A percentile compares a stretch with the other conserved stretches of the same genome.
phyloP scores from a whole-genome alignment of 169 alveolate species.

The Fabrea salina region DNA sequence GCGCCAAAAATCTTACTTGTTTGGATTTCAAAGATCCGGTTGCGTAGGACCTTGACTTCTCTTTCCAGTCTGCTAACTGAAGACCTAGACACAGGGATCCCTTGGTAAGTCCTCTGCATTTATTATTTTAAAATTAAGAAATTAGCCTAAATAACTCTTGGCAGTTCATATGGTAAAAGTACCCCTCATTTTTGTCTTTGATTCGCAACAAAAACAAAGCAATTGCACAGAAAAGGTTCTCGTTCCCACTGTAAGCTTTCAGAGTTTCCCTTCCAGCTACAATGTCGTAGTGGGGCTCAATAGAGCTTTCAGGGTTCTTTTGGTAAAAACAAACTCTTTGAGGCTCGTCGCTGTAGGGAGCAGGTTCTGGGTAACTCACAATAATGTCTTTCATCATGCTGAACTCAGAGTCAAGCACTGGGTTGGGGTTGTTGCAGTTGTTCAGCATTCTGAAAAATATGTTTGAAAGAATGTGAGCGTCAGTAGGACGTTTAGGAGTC shows the following conservation, averaged over 20 bases:
- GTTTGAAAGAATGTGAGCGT: conserved; percentile 20
- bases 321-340: conserved; percentile 1
- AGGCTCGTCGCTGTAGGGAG: not conserved
- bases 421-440: conserved; percentile 23
- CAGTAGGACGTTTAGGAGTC: conserved; percentile 22
- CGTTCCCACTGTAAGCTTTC: not conserved
- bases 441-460: conserved; percentile 18
- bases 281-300: not conserved
- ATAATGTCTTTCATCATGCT: not conserved
- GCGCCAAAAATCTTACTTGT: too few species aligned
- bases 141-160: conserved; percentile 17
- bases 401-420: not conserved
- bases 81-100: too few species aligned
- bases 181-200: conserved; percentile 2
- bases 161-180: conserved; percentile 19
- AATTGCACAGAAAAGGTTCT: conserved; percentile 24
- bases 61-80: too few species aligned
- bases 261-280: conserved; percentile 9
- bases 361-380: not conserved
- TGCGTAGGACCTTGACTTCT: too few species aligned
- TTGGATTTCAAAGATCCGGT: too few species aligned
- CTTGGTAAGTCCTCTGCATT: too few species aligned
- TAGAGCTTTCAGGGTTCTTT: not conserved
- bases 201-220: conserved; percentile 25
- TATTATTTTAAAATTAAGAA: not conserved